Evolutionary conservation across 306 rosid species (phyloP), one percentile per base, ranked within the genome.

Genomic region (Chamaecrista fasciculata): DNA sequence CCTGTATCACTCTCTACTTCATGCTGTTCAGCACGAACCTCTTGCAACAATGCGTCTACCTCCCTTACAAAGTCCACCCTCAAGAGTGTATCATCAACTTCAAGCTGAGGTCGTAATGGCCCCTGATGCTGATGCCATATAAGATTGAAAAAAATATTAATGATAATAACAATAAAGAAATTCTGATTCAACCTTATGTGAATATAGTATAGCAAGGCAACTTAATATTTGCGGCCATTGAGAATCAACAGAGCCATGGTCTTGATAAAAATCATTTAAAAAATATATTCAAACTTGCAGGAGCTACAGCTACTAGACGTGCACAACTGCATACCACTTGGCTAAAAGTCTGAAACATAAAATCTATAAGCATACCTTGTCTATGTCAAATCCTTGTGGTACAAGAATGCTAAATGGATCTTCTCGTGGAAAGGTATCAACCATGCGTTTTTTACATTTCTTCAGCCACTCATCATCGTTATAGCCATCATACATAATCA

Each of bases 61-160:
- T 94, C 97, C 78, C 97, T 85, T 16, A 91, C 87, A 36, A 94
- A 94, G 83, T 94, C 97, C 58, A 82, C 95, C 78, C 97, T 91
- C 79, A 91, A 66, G 26, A 94, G 85, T 26, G 77, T 70, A 51
- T 79, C 86, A 63, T 91, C 98, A 31, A 68, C 81, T 72, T 94
- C 96, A 51, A 85, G 75, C 14, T 85, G 74, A 1, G 87, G 92
- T 72, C 91, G 82, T 33, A 81, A 31, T 11, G 85, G 92, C 60
- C 96, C 96, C 25, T 84, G 75, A 82, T 86, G 97, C 96, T 91
- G 88, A 77, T 26, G 53, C 31, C 53, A 66, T 11, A 50, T 48
- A 46, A 79, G 47, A 69, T 66, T 46, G 29, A 20, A 48, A 53
- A 51, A 12, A 59, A 6, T 39, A 36, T 1, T 1, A 33, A 33